Evolutionary conservation across 1,284 basidiomycete species (phyloP).

Genomic region (Pseudozyma sp.): DNA sequence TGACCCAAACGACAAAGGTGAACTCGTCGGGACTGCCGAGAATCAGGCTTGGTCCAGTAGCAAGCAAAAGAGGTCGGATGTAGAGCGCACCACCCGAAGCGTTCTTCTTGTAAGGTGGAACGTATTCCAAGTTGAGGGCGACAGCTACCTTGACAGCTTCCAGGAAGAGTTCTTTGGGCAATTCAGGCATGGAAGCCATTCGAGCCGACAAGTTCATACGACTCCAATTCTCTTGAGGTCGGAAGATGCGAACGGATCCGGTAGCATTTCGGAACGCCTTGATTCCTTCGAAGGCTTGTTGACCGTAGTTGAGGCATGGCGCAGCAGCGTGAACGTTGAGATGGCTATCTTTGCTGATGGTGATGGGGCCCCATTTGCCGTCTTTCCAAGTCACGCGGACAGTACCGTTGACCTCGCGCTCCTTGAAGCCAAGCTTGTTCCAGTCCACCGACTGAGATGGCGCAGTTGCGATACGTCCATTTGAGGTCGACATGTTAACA

Average conservation of each 20-base stretch:
- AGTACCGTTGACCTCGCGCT: conserved; percentile 52
- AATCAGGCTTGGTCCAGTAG: conserved; percentile 63
- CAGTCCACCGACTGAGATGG: conserved; percentile 46
- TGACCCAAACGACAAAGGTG: conserved; percentile 68
- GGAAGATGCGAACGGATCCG: conserved; percentile 66
- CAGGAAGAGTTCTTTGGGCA: conserved; percentile 60
- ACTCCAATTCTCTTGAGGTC: conserved; percentile 68
- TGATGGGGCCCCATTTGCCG: conserved; percentile 60
- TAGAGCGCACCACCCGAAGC: conserved; percentile 63
- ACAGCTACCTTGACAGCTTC: conserved; percentile 63
- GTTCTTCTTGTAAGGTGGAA: conserved; percentile 65
- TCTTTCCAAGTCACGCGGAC: conserved; percentile 50
- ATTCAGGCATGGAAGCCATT: conserved; percentile 64
- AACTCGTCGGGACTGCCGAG: conserved; percentile 66
- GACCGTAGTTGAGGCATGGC: conserved; percentile 68
- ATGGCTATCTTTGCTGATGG: conserved; percentile 61
- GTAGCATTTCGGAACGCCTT: conserved; percentile 64
- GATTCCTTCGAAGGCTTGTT: conserved; percentile 68
- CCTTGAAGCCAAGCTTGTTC: conserved; percentile 53
- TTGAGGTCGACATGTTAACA: conserved; percentile 25
- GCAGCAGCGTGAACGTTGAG: conserved; percentile 66
- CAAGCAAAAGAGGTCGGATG: conserved; percentile 64
- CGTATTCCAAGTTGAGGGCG: conserved; percentile 68
- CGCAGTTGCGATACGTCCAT: conserved; percentile 41
- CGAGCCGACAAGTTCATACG: conserved; percentile 66